Base-by-base conservation (phyloP, 192 early-diverging fungal species). In the Rhizophagus clarus region DNA sequence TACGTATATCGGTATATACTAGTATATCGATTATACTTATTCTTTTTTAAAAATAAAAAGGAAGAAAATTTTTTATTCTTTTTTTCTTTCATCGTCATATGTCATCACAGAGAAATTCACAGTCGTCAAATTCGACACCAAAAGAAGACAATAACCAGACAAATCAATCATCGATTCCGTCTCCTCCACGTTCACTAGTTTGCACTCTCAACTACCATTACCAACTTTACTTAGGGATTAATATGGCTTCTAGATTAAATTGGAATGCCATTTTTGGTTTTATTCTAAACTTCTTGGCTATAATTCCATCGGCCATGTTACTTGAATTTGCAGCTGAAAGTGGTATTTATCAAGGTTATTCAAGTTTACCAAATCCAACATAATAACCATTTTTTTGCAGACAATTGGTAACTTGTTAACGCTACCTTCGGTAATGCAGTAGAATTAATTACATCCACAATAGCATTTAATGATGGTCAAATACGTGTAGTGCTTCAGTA, bases 301-400 rank as follows among this genome's bases (percentile, higher is more conserved):
- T 98, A 47, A 83, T 99, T n/a, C 95, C 96, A 40, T 84, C 98
- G 45, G 97, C 97, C 32, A 96, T 97, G 45, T 11, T 84, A 24
- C 73, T 84, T 28, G 85, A 79, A 45, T 84, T 76, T 51, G 79
- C 79, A 11, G 82, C 81, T 56, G 83, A 86, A 28, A 76, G 88
- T 9, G 81, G 82, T 40, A 68, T n/a, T n/a, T n/a, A 45, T 45
- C 11, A 45, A 12, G 11, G 12, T 45, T 40, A 14, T 45, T 45
- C 4, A 45, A 45, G 11, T 1, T 37, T 37, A 3, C 34, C 34
- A 37, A 37, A 37, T 45, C 12, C 79, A 45, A 76, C 17, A 17
- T 69, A 6, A 60, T 3, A 10, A 29, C 9, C 22, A 49, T 68
- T 28, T 79, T 56, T 9, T 28, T 42, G 2, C n/a, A n/a, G 32